phyloP scores from a whole-genome alignment of 2,329 filamentous ascomycete genomes.

The Cadophora gregata region DNA sequence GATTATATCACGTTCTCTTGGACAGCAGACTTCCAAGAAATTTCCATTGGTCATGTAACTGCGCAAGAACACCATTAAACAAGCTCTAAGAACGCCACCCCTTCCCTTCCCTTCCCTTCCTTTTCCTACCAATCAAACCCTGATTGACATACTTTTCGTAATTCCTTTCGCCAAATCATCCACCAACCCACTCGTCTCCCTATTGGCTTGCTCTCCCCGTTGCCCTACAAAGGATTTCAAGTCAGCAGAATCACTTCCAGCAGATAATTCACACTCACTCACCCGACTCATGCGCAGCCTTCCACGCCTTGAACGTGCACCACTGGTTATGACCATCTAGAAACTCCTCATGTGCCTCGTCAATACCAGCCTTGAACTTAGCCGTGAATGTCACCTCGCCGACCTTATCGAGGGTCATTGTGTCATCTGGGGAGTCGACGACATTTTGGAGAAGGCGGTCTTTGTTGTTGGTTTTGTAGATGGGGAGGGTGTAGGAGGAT shows the following conservation, averaged over 20 bases:
- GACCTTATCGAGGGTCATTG: slow-evolving; percentile 27
- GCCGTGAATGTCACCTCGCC: slow-evolving; percentile 28
- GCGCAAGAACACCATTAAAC: background rate
- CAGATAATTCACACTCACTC: slow-evolving; percentile 23
- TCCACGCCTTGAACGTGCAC: slow-evolving; percentile 30
- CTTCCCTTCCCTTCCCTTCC: background rate
- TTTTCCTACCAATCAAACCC: slow-evolving; percentile 17
- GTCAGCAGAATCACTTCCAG: slow-evolving; percentile 11
- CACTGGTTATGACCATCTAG: slow-evolving; percentile 26
- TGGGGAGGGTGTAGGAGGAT: slow-evolving; percentile 24
- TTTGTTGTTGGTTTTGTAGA: slow-evolving; percentile 31
- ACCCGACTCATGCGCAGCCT: slow-evolving; percentile 29
- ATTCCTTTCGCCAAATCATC: slow-evolving; percentile 28
- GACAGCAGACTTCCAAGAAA: too few relatives aligned
- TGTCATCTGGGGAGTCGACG: slow-evolving; percentile 25
- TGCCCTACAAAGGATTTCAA: slow-evolving; percentile 16
- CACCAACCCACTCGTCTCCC: slow-evolving; percentile 24
- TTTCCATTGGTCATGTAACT: too few relatives aligned
- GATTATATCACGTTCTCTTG: too few relatives aligned
- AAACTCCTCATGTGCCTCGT: slow-evolving; percentile 30
- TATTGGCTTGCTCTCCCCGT: slow-evolving; percentile 25
- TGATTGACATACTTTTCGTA: slow-evolving; percentile 28
- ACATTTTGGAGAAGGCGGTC: slow-evolving; percentile 31
- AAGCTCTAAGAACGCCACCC: background rate
- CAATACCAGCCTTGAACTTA: slow-evolving; percentile 29